Conservation (phyloP, 2,329 filamentous ascomycete genomes). For the Claviceps citrina region DNA sequence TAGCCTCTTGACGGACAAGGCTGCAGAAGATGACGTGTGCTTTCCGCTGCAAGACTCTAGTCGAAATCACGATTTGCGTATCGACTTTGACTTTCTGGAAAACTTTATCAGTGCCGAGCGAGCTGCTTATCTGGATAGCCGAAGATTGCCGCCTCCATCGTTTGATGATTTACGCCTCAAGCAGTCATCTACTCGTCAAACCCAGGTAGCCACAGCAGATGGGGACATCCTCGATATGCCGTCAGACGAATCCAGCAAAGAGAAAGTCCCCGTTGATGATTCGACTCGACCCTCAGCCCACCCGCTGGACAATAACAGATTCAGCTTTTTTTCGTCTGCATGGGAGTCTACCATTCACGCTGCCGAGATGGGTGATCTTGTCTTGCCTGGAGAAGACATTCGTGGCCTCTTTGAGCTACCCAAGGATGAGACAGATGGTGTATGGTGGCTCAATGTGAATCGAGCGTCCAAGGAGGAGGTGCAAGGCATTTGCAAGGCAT, state of each 20-base stretch:
- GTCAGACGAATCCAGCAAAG: constrained; percentile 29
- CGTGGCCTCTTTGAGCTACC: constrained; percentile 66
- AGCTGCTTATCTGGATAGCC: constrained; percentile 33
- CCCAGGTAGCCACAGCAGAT: constrained; percentile 33
- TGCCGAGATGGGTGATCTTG: constrained; percentile 69
- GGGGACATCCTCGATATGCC: constrained; percentile 43
- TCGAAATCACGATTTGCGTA: constrained; percentile 58
- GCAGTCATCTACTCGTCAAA: constrained; percentile 12
- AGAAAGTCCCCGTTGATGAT: constrained; percentile 29
- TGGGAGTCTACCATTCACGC: constrained; percentile 89
- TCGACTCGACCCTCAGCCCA: constrained; percentile 23
- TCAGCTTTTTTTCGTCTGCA: constrained; percentile 93
- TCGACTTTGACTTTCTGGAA: constrained; percentile 88
- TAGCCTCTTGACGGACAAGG: constrained; percentile 49
- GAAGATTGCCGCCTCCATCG: constrained; percentile 24
- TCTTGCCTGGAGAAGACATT: constrained; percentile 80
- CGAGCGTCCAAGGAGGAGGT: constrained; percentile 82
- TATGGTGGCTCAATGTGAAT: constrained; percentile 98
- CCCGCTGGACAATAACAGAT: constrained; percentile 55
- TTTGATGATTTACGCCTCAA: constrained; percentile 21
- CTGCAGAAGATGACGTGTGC: constrained; percentile 76
- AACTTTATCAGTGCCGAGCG: constrained; percentile 61
- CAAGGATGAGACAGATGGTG: constrained; percentile 52
- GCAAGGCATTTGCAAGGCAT: constrained; percentile 76
- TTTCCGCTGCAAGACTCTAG: constrained; percentile 61